phyloP scores from a whole-genome alignment of 2,329 filamentous ascomycete genomes.

The Rachicladosporium sp. region DNA sequence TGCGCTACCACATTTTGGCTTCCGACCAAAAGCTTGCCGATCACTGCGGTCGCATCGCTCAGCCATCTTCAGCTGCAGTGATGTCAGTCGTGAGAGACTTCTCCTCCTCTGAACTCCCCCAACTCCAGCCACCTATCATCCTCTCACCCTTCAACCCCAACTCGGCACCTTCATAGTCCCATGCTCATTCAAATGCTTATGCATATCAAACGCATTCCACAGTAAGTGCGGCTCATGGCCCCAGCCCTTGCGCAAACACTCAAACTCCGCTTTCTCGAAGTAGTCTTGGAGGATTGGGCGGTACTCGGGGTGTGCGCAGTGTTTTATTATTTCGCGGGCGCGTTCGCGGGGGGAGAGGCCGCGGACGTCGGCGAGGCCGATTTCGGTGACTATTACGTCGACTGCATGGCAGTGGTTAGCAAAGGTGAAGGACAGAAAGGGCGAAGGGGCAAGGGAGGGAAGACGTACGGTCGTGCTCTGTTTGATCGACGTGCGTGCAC shows the following conservation, averaged over 20 bases:
- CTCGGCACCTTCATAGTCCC: conserved; percentile 77
- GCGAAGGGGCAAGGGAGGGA: neutral
- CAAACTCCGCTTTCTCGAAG: conserved; percentile 73
- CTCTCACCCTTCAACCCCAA: conserved; percentile 32
- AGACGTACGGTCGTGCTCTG: conserved; percentile 58
- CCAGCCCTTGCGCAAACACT: conserved; percentile 77
- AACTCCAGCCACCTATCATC: no score
- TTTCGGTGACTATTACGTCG: conserved; percentile 70
- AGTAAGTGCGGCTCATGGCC: conserved; percentile 82
- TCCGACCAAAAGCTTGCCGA: no score
- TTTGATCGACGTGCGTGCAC: conserved; percentile 87
- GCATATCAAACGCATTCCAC: conserved; percentile 81
- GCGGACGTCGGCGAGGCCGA: conserved; percentile 73
- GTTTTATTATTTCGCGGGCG: conserved; percentile 72
- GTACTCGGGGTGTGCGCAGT: conserved; percentile 79
- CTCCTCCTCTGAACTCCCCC: no score
- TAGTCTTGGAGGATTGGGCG: conserved; percentile 70
- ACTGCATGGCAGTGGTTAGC: conserved; percentile 24
- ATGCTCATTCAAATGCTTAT: conserved; percentile 67
- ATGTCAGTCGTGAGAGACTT: no score
- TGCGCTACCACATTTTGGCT: no score
- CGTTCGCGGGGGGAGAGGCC: conserved; percentile 69
- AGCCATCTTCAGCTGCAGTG: no score
- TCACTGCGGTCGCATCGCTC: no score
- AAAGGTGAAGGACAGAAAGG: neutral